Evolutionary conservation across 1,284 basidiomycete species (phyloP).

Genomic region (Leccinum glutinopallens): DNA sequence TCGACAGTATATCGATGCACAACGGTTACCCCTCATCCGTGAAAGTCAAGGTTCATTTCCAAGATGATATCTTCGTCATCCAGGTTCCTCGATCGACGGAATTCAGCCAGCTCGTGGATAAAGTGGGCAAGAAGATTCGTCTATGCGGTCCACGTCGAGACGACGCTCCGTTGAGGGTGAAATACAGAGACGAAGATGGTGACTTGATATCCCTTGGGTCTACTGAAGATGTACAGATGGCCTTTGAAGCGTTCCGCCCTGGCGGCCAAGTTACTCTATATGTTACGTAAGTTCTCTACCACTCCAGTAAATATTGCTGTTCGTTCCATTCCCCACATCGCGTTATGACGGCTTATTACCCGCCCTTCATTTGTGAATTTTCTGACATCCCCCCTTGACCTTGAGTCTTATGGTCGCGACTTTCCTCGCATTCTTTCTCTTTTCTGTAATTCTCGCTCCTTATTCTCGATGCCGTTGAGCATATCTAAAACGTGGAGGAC

Average conservation of each 20-base stretch:
- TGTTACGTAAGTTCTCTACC: constrained; percentile 52
- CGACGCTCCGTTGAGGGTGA: constrained; percentile 78
- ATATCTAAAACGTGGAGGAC: constrained; percentile 39
- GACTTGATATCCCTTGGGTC: constrained; percentile 84
- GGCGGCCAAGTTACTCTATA: constrained; percentile 76
- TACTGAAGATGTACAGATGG: constrained; percentile 89
- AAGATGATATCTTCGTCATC: constrained; percentile 91
- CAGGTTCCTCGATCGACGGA: constrained; percentile 80
- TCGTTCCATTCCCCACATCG: constrained; percentile 11
- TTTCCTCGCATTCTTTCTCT: constrained; percentile 26
- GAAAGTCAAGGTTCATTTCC: constrained; percentile 87
- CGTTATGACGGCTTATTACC: background rate
- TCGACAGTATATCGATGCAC: constrained; percentile 43
- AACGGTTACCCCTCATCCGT: constrained; percentile 48
- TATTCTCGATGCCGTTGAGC: constrained; percentile 21
- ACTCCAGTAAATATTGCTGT: constrained; percentile 6
- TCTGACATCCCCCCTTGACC: constrained; percentile 14
- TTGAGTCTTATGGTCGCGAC: constrained; percentile 4
- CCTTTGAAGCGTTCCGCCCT: constrained; percentile 77
- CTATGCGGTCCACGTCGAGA: constrained; percentile 79
- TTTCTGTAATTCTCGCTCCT: constrained; percentile 18
- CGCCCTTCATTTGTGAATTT: constrained; percentile 1
- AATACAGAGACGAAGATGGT: constrained; percentile 91
- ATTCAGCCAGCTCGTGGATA: constrained; percentile 83
- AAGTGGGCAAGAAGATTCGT: constrained; percentile 90